A percentile compares a stretch with the other conserved stretches of the same genome.
Conservation (phyloP, 2,329 filamentous ascomycete species). For the Fusarium brevicatenulatum region DNA sequence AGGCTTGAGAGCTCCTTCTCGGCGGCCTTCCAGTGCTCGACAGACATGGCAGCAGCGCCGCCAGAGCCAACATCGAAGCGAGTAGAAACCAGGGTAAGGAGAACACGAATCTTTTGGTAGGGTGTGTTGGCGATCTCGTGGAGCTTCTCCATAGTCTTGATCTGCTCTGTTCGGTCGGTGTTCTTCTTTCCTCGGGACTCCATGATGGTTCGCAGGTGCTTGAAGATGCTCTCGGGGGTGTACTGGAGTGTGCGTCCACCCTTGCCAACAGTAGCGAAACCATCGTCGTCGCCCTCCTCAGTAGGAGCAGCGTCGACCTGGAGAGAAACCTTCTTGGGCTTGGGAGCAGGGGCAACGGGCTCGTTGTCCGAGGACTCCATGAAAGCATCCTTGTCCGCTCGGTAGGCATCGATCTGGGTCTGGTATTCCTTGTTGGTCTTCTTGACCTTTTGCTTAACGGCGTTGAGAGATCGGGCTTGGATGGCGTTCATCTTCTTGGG, state of each 20-base stretch:
- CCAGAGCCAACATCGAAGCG: constrained; percentile 92
- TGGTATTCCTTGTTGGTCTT: constrained; percentile 98
- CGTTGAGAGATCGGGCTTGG: constrained; percentile 92
- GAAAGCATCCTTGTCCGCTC: constrained; percentile 84
- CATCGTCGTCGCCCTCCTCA: constrained; percentile 78
- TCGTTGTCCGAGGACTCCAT: constrained; percentile 87
- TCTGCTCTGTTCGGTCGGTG: constrained; percentile 94
- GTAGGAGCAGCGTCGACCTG: constrained; percentile 59
- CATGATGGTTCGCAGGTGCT: constrained; percentile 91
- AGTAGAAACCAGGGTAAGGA: constrained; percentile 90
- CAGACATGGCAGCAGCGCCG: constrained; percentile 81
- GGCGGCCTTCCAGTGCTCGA: constrained; percentile 97
- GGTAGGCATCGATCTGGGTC: constrained; percentile 86
- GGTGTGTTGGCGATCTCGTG: constrained; percentile 87
- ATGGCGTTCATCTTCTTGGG: constrained; percentile 99
- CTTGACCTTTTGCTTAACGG: constrained; percentile 97
- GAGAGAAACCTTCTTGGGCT: constrained; percentile 53
- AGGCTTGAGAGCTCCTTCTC: constrained; percentile 86
- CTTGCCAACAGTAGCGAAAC: constrained; percentile 88
- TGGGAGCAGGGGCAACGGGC: constrained; percentile 60
- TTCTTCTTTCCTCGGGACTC: constrained; percentile 99
- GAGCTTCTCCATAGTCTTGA: constrained; percentile 96
- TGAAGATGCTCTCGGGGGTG: constrained; percentile 97
- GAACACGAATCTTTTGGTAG: constrained; percentile 93
- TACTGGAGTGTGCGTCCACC: constrained; percentile 90